Evolutionary conservation across 2,329 filamentous ascomycete species (phyloP), one percentile per base, ranked within the genome.

Genomic region (Fusarium coicis): DNA sequence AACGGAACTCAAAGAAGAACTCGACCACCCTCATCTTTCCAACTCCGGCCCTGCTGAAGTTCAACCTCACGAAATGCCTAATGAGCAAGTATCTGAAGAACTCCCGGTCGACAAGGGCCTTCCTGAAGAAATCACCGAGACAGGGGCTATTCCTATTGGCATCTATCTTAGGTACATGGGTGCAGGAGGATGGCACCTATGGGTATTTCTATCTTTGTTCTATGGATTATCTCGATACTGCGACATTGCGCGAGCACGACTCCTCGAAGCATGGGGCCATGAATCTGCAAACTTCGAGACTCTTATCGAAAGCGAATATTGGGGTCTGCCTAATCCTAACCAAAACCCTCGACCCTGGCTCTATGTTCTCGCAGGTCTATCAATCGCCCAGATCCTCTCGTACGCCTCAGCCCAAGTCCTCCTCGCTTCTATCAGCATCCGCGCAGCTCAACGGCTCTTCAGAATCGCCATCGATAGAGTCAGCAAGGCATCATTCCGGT

Each of bases 101-200:
- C 42, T 64, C 2, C 30, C 61, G 0, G 64, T 43, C 4, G 34
- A 75, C 18, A 79, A 76, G 6, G 78, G 81, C 1, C 74, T 77
- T 1, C 82, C 81, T 0, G 82, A 83, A 43, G 80, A 83, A 30
- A 73, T 79, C 0, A 72, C 77, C 1, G 80, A 81, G 39, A 81
- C 93, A 67, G 94, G 95, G 23, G 91, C 93, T 3, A 93, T 97
- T 3, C 89, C 95, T 75, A 83, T 90, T 16, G 87, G 87, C 11
- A 91, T 97, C 0, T 97, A 97, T 78, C 94, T 93, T 90, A 90
- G 91, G 71, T 97, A 97, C 74, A 91, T 97, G 82, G 93, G 91
- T 80, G 93, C 94, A 10, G 95, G 95, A 5, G 92, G 90, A 18
- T 85, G 95, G 49, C 85, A 85, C 63, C 94, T 91, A 85, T 97